Conservation (phyloP, 2,329 filamentous ascomycete species). For the Onygenales sp. region DNA sequence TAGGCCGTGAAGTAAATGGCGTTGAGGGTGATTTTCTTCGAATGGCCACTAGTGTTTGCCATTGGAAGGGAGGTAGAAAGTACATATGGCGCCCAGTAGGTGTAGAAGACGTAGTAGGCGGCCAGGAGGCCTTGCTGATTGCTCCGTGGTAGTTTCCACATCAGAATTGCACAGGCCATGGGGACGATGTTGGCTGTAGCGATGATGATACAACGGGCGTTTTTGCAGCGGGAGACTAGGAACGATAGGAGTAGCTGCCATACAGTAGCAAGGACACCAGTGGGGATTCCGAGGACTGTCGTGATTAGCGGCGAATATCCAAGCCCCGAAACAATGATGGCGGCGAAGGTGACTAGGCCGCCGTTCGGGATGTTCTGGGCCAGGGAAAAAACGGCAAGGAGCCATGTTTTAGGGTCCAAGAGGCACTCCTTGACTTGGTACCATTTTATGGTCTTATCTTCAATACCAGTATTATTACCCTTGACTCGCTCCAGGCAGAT, state of each 20-base stretch:
- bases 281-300: slow-evolving; percentile 35
- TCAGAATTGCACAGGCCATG: slow-evolving; percentile 12
- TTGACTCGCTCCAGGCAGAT: slow-evolving; percentile 7
- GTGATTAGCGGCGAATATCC: slow-evolving; percentile 11
- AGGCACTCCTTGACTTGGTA: slow-evolving; percentile 10
- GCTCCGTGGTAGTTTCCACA: slow-evolving; percentile 26
- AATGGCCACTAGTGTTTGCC: slow-evolving; percentile 39
- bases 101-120: slow-evolving; percentile 24
- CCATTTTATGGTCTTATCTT: slow-evolving; percentile 9
- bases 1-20: slow-evolving; percentile 36
- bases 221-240: slow-evolving; percentile 9
- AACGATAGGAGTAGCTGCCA: slow-evolving; percentile 14
- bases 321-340: slow-evolving; percentile 19
- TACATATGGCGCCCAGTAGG: slow-evolving; percentile 21
- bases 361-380: slow-evolving; percentile 21
- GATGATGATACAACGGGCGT: slow-evolving; percentile 18
- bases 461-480: slow-evolving; percentile 10
- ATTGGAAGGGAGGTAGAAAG: slow-evolving; percentile 30
- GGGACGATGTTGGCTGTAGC: background rate
- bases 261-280: slow-evolving; percentile 31
- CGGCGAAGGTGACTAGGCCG: slow-evolving; percentile 19
- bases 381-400: slow-evolving; percentile 11
- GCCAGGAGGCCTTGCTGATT: slow-evolving; percentile 15
- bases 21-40: slow-evolving; percentile 39
- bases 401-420: slow-evolving; percentile 14